A percentile compares a stretch with the other conserved stretches of the same genome.
Evolutionary conservation across 306 rosid genomes (phyloP).

Genomic region (Glycyrrhiza uralensis): DNA sequence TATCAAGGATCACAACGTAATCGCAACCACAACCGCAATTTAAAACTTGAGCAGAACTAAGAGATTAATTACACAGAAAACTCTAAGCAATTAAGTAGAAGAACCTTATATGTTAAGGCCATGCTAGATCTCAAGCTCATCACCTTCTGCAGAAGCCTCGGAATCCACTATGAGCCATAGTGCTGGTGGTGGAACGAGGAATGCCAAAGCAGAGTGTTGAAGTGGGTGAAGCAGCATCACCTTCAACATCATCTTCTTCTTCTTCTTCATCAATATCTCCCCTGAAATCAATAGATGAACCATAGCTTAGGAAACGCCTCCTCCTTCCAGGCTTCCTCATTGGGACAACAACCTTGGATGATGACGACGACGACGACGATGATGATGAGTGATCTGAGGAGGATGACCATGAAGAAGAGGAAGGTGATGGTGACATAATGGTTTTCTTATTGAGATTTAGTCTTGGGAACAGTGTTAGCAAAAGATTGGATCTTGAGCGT

Average conservation of each 20-base stretch:
- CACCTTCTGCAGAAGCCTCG: conserved; percentile 5
- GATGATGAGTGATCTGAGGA: not conserved
- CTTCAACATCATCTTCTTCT: no score
- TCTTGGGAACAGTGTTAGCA: conserved; percentile 42
- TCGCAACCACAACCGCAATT: no score
- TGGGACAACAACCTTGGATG: conserved; percentile 28
- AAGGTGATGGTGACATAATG: not conserved
- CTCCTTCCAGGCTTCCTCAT: not conserved
- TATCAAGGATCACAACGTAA: no score
- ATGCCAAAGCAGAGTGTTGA: conserved; percentile 59
- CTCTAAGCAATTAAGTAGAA: not conserved
- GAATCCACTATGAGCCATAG: not conserved
- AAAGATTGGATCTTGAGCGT: conserved; percentile 44
- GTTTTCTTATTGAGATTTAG: conserved; percentile 37
- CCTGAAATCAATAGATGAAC: conserved; percentile 49
- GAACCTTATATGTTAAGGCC: not conserved
- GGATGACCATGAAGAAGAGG: conserved; percentile 2
- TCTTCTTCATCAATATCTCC: conserved; percentile 31
- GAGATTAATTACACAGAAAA: conserved; percentile 22
- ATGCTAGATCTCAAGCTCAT: not conserved
- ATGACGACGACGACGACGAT: not conserved
- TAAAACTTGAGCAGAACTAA: no score
- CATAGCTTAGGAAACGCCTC: conserved; percentile 37
- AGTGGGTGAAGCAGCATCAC: conserved; percentile 36
- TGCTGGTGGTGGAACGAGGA: conserved; percentile 17